Evolutionary conservation across 2,329 filamentous ascomycete genomes (phyloP).

Genomic region (Diplodia mutila): DNA sequence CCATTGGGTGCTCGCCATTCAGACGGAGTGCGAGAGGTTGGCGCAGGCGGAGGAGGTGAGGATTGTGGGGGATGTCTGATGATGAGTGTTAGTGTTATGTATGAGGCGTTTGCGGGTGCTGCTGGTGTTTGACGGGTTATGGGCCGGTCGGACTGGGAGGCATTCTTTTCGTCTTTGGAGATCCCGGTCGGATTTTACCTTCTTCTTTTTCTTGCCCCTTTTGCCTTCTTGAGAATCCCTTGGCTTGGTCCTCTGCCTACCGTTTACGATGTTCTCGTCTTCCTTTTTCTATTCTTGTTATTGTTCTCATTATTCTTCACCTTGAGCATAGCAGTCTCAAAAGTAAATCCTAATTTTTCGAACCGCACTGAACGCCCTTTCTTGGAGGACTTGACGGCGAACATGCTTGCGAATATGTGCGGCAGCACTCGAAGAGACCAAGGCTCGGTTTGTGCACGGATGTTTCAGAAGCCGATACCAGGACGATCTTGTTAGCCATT

Average conservation of each 20-base stretch:
- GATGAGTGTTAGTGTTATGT: background rate
- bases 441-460: background rate
- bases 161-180: background rate
- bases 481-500: background rate
- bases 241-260: background rate
- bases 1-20: constrained; percentile 68
- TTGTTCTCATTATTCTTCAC: background rate
- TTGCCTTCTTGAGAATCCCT: background rate
- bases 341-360: background rate
- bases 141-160: background rate
- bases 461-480: background rate
- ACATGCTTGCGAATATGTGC: background rate
- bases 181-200: background rate
- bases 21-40: constrained; percentile 67
- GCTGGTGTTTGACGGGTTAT: background rate
- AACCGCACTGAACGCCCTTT: background rate
- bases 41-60: constrained; percentile 54
- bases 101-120: background rate
- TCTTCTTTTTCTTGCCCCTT: background rate
- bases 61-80: constrained; percentile 27
- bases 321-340: background rate
- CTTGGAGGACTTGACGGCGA: background rate
- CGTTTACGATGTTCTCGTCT: background rate
- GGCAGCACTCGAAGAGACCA: background rate
- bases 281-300: background rate